Conservation (phyloP, 1,284 basidiomycete species). For the Ustilago esculenta region DNA sequence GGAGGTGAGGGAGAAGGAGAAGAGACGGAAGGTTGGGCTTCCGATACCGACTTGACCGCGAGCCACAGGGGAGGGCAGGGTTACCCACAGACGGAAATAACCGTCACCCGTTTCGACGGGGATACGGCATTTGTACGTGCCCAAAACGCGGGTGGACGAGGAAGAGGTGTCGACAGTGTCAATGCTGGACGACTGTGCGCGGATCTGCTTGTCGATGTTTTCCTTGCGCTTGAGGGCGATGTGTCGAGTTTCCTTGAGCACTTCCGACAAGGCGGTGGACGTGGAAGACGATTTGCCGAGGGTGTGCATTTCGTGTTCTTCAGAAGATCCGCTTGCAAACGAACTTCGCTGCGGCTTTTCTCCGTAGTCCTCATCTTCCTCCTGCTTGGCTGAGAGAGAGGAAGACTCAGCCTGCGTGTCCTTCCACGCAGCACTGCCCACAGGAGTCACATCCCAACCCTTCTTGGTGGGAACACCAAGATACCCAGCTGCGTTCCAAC, state of each 20-base stretch:
- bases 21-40: slow-evolving; percentile 54
- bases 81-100: slow-evolving; percentile 53
- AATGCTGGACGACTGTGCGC: slow-evolving; percentile 20
- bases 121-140: slow-evolving; percentile 48
- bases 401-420: slow-evolving; percentile 29
- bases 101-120: slow-evolving; percentile 54
- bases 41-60: slow-evolving; percentile 21
- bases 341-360: slow-evolving; percentile 17
- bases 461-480: slow-evolving; percentile 44
- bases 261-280: neutral
- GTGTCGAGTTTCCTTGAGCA: slow-evolving; percentile 23
- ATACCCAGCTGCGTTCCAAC: slow-evolving; percentile 49
- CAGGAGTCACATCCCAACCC: slow-evolving; percentile 52
- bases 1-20: slow-evolving; percentile 53
- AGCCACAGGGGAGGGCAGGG: slow-evolving; percentile 26
- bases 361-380: slow-evolving; percentile 46
- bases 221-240: slow-evolving; percentile 32
- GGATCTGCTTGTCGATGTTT: slow-evolving; percentile 48
- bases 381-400: slow-evolving; percentile 16
- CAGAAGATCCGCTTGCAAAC: neutral
- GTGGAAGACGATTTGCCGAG: slow-evolving; percentile 9
- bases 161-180: slow-evolving; percentile 22
- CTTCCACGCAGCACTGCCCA: slow-evolving; percentile 26
- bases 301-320: slow-evolving; percentile 45
- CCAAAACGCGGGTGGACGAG: slow-evolving; percentile 26